These are phyloP conservation scores for Iberis amara DNA, from an alignment of 441 rosid genomes.

Conservation along the genomic window DNA sequence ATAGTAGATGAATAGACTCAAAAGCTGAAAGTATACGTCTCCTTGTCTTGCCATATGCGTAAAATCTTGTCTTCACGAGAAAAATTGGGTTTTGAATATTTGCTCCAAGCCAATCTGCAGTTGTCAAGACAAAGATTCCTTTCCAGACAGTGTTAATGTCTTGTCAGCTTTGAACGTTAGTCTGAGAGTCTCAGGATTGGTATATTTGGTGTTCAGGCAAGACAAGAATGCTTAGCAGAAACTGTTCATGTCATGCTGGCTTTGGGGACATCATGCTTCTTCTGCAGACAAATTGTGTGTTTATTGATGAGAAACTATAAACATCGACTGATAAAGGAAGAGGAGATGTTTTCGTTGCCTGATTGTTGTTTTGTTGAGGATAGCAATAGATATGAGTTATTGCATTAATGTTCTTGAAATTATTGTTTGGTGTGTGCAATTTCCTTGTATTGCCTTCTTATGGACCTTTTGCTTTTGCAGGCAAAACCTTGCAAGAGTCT, in stretches of 20 bases:
- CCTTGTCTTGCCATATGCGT: not conserved
- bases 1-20: not conserved
- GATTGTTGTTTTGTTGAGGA: slow-evolving; percentile 8
- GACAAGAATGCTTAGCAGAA: not conserved
- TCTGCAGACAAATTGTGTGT: slow-evolving; percentile 1
- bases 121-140: not conserved
- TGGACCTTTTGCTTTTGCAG: slow-evolving; percentile 37
- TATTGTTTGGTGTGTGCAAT: not conserved
- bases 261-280: not conserved
- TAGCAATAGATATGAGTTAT: not conserved
- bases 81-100: not conserved
- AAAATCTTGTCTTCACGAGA: not conserved
- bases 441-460: slow-evolving; percentile 7
- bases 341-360: not conserved
- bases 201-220: not conserved
- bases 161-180: not conserved
- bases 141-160: not conserved
- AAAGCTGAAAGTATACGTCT: slow-evolving; percentile 1
- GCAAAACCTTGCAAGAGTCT: slow-evolving; percentile 74
- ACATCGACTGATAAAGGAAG: slow-evolving; percentile 1
- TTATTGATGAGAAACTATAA: not conserved
- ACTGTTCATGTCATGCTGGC: not conserved
- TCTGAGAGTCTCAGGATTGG: not conserved
- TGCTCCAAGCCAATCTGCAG: slow-evolving; percentile 2
- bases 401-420: not conserved